Evolutionary conservation across 2,329 filamentous ascomycete species (phyloP).

Genomic region (Orbilia brochopaga): DNA sequence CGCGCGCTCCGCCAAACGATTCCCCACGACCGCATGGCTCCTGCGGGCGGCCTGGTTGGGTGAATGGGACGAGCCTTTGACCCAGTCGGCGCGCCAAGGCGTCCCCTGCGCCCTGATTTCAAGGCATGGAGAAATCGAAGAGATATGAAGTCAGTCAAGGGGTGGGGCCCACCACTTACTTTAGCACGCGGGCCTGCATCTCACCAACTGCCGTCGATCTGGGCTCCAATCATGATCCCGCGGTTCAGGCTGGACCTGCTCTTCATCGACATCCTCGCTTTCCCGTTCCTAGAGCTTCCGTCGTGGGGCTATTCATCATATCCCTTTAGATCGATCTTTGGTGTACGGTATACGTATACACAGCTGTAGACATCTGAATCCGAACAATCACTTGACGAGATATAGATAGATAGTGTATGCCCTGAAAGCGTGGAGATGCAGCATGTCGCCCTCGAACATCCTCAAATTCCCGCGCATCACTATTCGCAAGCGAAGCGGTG

Average conservation of each 20-base stretch:
- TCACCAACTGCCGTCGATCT: slow-evolving; percentile 27
- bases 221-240: background rate
- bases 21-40: no score
- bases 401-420: background rate
- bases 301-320: no score
- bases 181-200: background rate
- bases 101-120: slow-evolving; percentile 27
- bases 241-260: no score
- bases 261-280: no score
- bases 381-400: no score
- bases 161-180: background rate
- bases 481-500: slow-evolving; percentile 21
- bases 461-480: slow-evolving; percentile 45
- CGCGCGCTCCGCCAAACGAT: no score
- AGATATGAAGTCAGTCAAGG: slow-evolving; percentile 8
- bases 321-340: no score
- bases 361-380: background rate
- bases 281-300: no score
- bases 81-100: slow-evolving; percentile 24
- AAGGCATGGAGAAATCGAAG: slow-evolving; percentile 30
- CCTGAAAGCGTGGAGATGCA: slow-evolving; percentile 10
- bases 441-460: slow-evolving; percentile 7
- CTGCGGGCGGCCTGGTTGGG: slow-evolving; percentile 16
- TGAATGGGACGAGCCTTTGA: slow-evolving; percentile 19
- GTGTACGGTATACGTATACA: no score